Percentiles rank a stretch among this genome's conserved stretches.
phyloP scores from a whole-genome alignment of 257 asterid genomes.

The Datura wrightii region DNA sequence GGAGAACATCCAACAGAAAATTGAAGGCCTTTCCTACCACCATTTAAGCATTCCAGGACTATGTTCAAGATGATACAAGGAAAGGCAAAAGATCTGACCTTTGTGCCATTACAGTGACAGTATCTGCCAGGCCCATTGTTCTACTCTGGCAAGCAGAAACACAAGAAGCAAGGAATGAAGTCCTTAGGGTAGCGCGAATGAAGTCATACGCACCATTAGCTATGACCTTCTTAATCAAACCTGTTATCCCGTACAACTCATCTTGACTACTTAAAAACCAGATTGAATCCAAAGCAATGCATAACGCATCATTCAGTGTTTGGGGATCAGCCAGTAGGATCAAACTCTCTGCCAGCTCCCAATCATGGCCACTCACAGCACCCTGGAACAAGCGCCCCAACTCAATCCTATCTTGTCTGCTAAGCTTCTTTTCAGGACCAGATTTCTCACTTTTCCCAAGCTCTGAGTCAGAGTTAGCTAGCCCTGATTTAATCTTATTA shows the following conservation, averaged over 20 bases:
- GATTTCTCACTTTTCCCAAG: conserved; percentile 59
- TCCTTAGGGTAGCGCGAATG: conserved; percentile 93
- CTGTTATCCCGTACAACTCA: conserved; percentile 79
- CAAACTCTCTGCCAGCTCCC: conserved; percentile 95
- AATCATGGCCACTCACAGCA: conserved; percentile 88
- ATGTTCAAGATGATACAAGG: background rate
- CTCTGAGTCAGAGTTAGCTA: conserved; percentile 64
- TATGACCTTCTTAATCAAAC: conserved; percentile 79
- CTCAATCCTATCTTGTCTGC: conserved; percentile 89
- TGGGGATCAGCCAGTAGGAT: conserved; percentile 89
- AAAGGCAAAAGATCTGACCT: conserved; percentile 51
- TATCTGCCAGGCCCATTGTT: conserved; percentile 93
- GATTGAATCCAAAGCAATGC: conserved; percentile 89
- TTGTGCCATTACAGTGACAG: conserved; percentile 97
- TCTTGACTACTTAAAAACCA: conserved; percentile 88
- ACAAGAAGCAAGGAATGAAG: conserved; percentile 97
- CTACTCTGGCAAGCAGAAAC: conserved; percentile 99
- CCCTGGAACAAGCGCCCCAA: conserved; percentile 90
- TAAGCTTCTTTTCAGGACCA: conserved; percentile 63
- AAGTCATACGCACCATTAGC: conserved; percentile 89
- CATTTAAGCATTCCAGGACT: conserved; percentile 18
- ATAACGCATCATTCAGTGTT: conserved; percentile 87
- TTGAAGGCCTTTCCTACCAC: background rate
- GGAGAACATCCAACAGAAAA: conserved; percentile 12
- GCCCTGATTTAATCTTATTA: conserved; percentile 76